Evolutionary conservation across 768 basidiomycete genomes (phyloP).

Genomic region (Floccularia luteovirens): DNA sequence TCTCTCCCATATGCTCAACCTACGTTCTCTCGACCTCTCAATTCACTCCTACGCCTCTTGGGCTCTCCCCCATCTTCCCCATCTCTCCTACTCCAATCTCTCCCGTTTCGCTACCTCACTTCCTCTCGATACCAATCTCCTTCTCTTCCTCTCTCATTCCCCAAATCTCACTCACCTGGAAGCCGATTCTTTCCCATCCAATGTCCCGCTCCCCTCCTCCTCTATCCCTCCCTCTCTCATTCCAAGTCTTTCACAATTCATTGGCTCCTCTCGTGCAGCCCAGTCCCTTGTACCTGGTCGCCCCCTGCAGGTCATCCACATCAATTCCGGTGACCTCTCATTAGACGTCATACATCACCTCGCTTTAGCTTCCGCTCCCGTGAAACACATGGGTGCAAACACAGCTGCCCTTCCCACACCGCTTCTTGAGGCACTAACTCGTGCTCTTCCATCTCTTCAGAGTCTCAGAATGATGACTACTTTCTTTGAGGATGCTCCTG

Average conservation of each 20-base stretch:
- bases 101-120: constrained; percentile 54
- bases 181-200: constrained; percentile 34
- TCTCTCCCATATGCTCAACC: constrained; percentile 51
- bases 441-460: constrained; percentile 49
- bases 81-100: constrained; percentile 36
- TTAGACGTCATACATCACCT: constrained; percentile 48
- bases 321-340: constrained; percentile 52
- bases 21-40: constrained; percentile 48
- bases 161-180: constrained; percentile 52
- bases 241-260: constrained; percentile 47
- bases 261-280: constrained; percentile 52
- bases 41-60: constrained; percentile 47
- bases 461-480: constrained; percentile 64
- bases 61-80: constrained; percentile 31
- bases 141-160: constrained; percentile 48
- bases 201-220: constrained; percentile 13
- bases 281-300: constrained; percentile 54
- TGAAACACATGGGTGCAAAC: constrained; percentile 51
- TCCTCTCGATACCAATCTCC: constrained; percentile 49
- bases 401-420: constrained; percentile 49
- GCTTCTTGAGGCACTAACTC: constrained; percentile 49
- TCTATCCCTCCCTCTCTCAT: constrained; percentile 28
- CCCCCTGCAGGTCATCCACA: constrained; percentile 55
- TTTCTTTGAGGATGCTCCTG: constrained; percentile 40
- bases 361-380: constrained; percentile 37